Conservation (phyloP, 495 filamentous ascomycete genomes). For the Penicillium daleae region DNA sequence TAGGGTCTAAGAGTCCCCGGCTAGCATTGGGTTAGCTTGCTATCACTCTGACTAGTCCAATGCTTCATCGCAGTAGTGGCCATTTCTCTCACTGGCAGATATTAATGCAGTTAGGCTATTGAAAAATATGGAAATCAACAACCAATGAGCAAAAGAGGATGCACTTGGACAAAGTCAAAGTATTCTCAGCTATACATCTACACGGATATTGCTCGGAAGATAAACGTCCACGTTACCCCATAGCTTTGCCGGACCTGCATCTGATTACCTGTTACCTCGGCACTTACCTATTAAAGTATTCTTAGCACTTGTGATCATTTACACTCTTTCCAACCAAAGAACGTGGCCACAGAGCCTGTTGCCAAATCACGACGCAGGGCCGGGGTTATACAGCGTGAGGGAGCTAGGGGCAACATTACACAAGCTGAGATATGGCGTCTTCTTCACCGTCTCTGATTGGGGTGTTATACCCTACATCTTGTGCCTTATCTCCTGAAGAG, state of each 20-base stretch:
- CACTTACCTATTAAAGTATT: not conserved
- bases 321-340: not conserved
- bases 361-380: slow-evolving; percentile 9
- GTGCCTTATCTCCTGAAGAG: not conserved
- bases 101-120: too few species aligned
- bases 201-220: not conserved
- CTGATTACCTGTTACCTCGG: not conserved
- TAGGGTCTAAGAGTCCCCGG: not conserved
- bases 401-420: slow-evolving; percentile 10
- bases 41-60: not conserved
- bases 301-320: not conserved
- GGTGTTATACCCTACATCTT: too few species aligned
- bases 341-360: not conserved
- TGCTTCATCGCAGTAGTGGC: not conserved
- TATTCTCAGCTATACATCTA: not conserved
- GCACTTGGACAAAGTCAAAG: not conserved
- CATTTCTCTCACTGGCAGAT: not conserved
- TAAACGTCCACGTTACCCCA: not conserved
- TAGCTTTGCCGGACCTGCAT: not conserved
- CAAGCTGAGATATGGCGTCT: slow-evolving; percentile 2
- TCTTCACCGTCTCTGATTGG: not conserved
- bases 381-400: slow-evolving; percentile 9
- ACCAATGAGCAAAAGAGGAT: too few species aligned
- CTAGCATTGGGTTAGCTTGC: not conserved
- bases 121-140: not conserved